phyloP scores from a whole-genome alignment of 2,329 filamentous ascomycete genomes.

The Lanzia echinophila region DNA sequence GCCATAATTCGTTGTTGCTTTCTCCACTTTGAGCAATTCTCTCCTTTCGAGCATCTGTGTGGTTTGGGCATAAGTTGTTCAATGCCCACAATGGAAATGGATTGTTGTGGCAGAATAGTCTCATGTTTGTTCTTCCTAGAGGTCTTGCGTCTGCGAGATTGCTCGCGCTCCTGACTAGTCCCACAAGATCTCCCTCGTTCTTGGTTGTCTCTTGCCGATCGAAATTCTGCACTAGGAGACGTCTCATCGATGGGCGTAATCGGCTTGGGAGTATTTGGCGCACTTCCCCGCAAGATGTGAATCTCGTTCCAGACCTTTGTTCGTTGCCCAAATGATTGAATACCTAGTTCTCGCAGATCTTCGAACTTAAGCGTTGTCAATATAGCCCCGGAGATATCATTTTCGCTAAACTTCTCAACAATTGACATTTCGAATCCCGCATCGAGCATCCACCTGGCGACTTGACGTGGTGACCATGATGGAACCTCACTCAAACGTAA shows the following conservation, averaged over 20 bases:
- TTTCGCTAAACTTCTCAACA: slow-evolving; percentile 78
- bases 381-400: slow-evolving; percentile 87
- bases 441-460: slow-evolving; percentile 81
- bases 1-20: slow-evolving; percentile 74
- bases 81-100: slow-evolving; percentile 85
- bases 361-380: slow-evolving; percentile 88
- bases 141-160: slow-evolving; percentile 19
- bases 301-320: slow-evolving; percentile 78
- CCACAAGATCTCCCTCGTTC: slow-evolving; percentile 15
- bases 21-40: slow-evolving; percentile 75
- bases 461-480: slow-evolving; percentile 67
- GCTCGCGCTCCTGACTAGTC: slow-evolving; percentile 21
- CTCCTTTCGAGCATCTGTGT: slow-evolving; percentile 79
- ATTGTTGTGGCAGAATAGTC: slow-evolving; percentile 70
- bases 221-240: slow-evolving; percentile 28
- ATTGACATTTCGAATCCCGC: slow-evolving; percentile 70
- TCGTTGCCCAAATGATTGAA: slow-evolving; percentile 73
- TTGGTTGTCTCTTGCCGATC: slow-evolving; percentile 17
- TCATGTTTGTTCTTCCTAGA: slow-evolving; percentile 38
- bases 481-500: slow-evolving; percentile 54
- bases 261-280: slow-evolving; percentile 43
- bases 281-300: slow-evolving; percentile 56
- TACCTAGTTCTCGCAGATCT: slow-evolving; percentile 74
- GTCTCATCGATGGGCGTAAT: slow-evolving; percentile 57
- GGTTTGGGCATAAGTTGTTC: slow-evolving; percentile 82